Conservation (phyloP, 1,139 yeast genomes). For the Blastobotrys aristatus region DNA sequence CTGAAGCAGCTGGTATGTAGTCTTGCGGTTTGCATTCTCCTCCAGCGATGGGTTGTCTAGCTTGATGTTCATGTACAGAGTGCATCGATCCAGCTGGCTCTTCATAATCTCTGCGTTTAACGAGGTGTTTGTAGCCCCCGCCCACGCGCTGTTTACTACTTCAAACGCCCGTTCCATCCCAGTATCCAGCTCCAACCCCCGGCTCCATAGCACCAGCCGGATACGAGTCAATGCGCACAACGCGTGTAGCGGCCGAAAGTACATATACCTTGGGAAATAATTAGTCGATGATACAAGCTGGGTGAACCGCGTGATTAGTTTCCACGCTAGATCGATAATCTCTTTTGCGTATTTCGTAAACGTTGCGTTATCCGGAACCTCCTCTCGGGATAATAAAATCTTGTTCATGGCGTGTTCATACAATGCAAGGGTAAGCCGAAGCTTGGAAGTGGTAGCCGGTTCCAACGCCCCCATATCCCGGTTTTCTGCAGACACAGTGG, state of each 20-base stretch:
- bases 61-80: slow-evolving; percentile 2
- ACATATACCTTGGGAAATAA: slow-evolving; percentile 48
- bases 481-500: background rate
- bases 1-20: slow-evolving; percentile 1
- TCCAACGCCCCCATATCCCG: background rate
- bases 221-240: slow-evolving; percentile 34
- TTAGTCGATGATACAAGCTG: slow-evolving; percentile 20
- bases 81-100: background rate
- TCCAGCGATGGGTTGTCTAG: background rate
- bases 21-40: background rate
- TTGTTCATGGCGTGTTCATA: slow-evolving; percentile 7
- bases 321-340: slow-evolving; percentile 8
- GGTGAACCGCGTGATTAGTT: slow-evolving; percentile 8
- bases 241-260: slow-evolving; percentile 54
- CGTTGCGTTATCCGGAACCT: background rate
- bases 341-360: slow-evolving; percentile 2
- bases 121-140: slow-evolving; percentile 4
- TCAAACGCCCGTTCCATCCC: slow-evolving; percentile 8
- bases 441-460: slow-evolving; percentile 3
- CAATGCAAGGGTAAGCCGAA: slow-evolving; percentile 5
- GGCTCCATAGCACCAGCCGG: slow-evolving; percentile 19
- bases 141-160: slow-evolving; percentile 6
- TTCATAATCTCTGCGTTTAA: slow-evolving; percentile 1
- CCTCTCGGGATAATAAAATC: background rate
- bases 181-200: slow-evolving; percentile 4